Conservation (phyloP, 2,329 filamentous ascomycete genomes). For the Microcyclosporella mali region DNA sequence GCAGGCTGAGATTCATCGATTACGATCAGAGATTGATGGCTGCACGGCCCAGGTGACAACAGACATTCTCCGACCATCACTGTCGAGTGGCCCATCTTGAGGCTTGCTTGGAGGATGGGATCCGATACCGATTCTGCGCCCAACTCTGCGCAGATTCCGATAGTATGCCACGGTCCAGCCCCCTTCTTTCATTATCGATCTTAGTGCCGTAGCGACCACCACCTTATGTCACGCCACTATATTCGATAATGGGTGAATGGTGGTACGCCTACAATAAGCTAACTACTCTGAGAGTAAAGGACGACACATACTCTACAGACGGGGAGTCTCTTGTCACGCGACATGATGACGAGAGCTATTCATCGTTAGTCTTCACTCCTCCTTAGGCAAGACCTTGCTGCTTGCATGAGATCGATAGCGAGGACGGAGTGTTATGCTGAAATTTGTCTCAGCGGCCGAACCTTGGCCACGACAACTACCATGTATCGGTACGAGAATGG, state of each 20-base stretch:
- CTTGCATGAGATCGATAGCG: background rate
- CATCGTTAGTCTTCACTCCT: constrained; percentile 13
- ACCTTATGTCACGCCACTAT: constrained; percentile 10
- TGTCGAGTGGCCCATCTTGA: too few relatives aligned
- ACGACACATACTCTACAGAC: constrained; percentile 17
- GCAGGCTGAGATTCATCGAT: too few relatives aligned
- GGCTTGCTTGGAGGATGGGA: background rate
- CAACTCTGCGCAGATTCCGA: constrained; percentile 15
- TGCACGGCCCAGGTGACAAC: constrained; percentile 3
- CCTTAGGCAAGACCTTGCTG: background rate
- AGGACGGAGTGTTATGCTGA: constrained; percentile 15
- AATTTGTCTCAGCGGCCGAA: constrained; percentile 26
- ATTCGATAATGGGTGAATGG: constrained; percentile 11
- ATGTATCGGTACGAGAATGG: constrained; percentile 35
- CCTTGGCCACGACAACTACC: constrained; percentile 35
- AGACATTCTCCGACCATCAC: too few relatives aligned
- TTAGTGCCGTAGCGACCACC: too few relatives aligned
- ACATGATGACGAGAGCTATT: constrained; percentile 14
- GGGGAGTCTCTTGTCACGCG: constrained; percentile 5
- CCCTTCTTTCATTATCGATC: background rate
- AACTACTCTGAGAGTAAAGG: constrained; percentile 9
- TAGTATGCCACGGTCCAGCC: constrained; percentile 9
- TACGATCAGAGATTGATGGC: background rate
- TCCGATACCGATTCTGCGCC: constrained; percentile 3
- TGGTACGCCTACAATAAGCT: background rate